phyloP scores from a whole-genome alignment of 2,329 filamentous ascomycete genomes.

The Venturia asperata region DNA sequence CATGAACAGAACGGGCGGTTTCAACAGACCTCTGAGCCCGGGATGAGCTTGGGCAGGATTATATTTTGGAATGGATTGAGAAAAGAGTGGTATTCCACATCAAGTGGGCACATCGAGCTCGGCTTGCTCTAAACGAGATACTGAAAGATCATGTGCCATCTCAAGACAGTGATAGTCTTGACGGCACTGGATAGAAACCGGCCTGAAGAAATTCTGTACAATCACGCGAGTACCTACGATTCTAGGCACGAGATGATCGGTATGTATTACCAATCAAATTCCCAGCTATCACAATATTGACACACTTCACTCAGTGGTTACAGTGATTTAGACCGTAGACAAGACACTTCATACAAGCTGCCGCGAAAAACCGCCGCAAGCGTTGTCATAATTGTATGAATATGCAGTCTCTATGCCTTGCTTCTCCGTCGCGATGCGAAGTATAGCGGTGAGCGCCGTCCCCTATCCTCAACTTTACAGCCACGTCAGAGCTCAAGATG shows the following conservation, averaged over 20 bases:
- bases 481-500: no score
- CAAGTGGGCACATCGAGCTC: neutral
- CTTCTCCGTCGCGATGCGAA: no score
- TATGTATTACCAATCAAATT: neutral
- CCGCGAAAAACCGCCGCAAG: neutral
- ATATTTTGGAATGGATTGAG: neutral
- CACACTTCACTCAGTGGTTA: neutral
- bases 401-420: no score
- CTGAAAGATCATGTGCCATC: neutral
- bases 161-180: neutral
- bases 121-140: neutral
- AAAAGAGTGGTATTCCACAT: neutral
- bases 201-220: no score
- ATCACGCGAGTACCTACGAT: no score
- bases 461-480: no score
- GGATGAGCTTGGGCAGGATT: slow-evolving; percentile 8
- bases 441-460: no score
- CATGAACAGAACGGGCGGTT: slow-evolving; percentile 79
- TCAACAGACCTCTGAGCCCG: slow-evolving; percentile 66
- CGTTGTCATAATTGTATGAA: no score
- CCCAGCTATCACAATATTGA: neutral
- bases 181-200: no score
- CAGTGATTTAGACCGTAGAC: neutral
- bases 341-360: neutral
- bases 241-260: neutral